A percentile compares a stretch with the other conserved stretches of the same genome.
phyloP scores from a whole-genome alignment of 176 grass and related monocot genomes.

The Triticum urartu region DNA sequence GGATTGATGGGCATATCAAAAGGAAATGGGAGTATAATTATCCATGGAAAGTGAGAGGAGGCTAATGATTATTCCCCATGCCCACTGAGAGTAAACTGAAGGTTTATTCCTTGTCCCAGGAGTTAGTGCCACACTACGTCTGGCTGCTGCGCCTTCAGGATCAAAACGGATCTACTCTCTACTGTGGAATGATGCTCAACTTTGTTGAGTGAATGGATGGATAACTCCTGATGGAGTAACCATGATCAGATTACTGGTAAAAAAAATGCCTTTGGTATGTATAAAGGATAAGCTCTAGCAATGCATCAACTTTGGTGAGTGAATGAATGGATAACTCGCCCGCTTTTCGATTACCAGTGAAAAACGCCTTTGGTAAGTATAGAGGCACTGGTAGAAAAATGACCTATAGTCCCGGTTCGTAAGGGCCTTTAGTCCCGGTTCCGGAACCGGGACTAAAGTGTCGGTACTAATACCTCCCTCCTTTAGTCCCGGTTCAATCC shows the following conservation, averaged over 20 bases:
- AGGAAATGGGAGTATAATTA: neutral
- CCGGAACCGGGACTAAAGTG: too few relatives aligned
- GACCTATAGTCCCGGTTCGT: too few relatives aligned
- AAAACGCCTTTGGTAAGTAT: neutral
- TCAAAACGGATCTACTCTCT: conserved; percentile 17
- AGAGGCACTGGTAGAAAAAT: too few relatives aligned
- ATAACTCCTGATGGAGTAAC: neutral
- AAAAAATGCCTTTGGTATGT: neutral
- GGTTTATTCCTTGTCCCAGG: neutral
- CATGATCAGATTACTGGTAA: neutral
- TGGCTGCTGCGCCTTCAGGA: conserved; percentile 25
- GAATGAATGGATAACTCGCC: neutral
- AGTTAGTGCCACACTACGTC: conserved; percentile 28
- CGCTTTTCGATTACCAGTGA: neutral
- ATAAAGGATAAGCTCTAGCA: neutral
- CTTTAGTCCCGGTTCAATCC: too few relatives aligned
- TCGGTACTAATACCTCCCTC: too few relatives aligned
- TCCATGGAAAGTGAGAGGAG: conserved; percentile 15
- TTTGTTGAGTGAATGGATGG: neutral
- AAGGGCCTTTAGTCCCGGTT: too few relatives aligned
- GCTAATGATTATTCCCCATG: neutral
- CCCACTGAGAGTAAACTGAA: conserved; percentile 11
- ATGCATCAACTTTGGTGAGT: neutral
- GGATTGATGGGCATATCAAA: conserved; percentile 4
- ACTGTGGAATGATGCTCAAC: neutral